Evolutionary conservation across 768 basidiomycete species (phyloP).

Genomic region (Termitomyces bulborhizus): DNA sequence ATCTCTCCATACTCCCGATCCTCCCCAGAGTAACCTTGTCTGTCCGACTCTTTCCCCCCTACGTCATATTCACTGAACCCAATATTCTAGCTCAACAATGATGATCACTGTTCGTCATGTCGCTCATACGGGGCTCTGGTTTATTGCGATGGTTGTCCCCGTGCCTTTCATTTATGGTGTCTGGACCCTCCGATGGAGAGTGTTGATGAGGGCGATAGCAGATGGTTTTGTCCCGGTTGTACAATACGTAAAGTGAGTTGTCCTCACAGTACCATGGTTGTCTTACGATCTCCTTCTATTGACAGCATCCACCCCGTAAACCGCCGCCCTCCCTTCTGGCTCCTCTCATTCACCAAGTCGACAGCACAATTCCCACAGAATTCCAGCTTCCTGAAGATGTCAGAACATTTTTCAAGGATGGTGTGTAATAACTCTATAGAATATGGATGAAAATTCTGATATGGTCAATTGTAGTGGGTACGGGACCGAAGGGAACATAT

Average conservation of each 20-base stretch:
- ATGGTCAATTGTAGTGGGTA: conserved; percentile 50
- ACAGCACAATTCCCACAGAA: conserved; percentile 67
- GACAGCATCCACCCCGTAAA: conserved; percentile 63
- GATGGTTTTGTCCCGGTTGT: conserved; percentile 80
- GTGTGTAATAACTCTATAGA: conserved; percentile 36
- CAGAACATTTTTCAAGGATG: conserved; percentile 78
- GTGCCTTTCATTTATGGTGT: conserved; percentile 95
- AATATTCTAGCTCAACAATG: conserved; percentile 45
- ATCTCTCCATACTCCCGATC: conserved; percentile 41
- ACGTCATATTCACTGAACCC: background rate
- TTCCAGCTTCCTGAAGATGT: conserved; percentile 87
- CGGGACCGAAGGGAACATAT: conserved; percentile 77
- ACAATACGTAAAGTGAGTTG: conserved; percentile 53
- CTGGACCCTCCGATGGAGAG: conserved; percentile 92
- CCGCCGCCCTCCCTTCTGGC: conserved; percentile 63
- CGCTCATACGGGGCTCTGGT: conserved; percentile 79
- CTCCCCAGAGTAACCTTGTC: conserved; percentile 33
- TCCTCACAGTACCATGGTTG: conserved; percentile 7
- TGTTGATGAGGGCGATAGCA: conserved; percentile 78
- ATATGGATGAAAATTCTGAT: conserved; percentile 10
- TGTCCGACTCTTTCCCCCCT: conserved; percentile 13
- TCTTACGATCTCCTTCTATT: conserved; percentile 10
- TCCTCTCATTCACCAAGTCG: conserved; percentile 64
- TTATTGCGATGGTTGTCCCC: conserved; percentile 96
- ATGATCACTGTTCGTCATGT: conserved; percentile 84